Evolutionary conservation across 768 basidiomycete species (phyloP), one percentile per base, ranked within the genome.

Genomic region (Chalciporus sphaerocephalus): DNA sequence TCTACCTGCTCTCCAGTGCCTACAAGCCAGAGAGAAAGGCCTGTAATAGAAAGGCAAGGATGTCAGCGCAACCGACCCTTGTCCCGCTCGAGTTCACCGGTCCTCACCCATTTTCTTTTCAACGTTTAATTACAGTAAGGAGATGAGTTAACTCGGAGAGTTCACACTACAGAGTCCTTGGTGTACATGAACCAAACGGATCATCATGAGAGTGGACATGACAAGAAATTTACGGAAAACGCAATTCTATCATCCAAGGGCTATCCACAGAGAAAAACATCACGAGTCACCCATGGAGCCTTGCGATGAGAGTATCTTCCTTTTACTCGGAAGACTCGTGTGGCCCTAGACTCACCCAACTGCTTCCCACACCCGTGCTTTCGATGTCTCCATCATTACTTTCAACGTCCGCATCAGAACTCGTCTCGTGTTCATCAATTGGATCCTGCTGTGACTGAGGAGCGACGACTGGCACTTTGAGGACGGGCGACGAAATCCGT

Each of bases 21-120:
- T 12, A 89, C 79, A 23, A 91, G 74, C 87, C 87, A 91, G 4
- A 89, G 66, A 12, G 83, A 69, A 39, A 79, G 55, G 11, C 82
- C 84, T 85, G 37, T 18, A n/a, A n/a, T n/a, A 52, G 30, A 42
- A 20, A 40, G 12, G 35, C 40, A 11, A 47, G 28, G 2, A 38
- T 18, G 24, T 28, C 21, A 37, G 38, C 22, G 23, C 15, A 27
- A 11, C 36, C 4, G 7, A 7, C 15, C 6, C 9, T 22, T 13
- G 36, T 22, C n/a, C 5, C 2, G 13, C 18, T 34, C 38, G 20
- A 11, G 44, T 24, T 25, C 11, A 30, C 17, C 40, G 22, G 34
- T 34, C 25, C 52, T 58, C 33, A 65, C 61, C 56, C 61, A 61
- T 64, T 6, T 8, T n/a, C n/a, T n/a, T n/a, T 42, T 38, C 3